Evolutionary conservation across 208 protist species (phyloP).

Genomic region (Trypanosoma scelopori): DNA sequence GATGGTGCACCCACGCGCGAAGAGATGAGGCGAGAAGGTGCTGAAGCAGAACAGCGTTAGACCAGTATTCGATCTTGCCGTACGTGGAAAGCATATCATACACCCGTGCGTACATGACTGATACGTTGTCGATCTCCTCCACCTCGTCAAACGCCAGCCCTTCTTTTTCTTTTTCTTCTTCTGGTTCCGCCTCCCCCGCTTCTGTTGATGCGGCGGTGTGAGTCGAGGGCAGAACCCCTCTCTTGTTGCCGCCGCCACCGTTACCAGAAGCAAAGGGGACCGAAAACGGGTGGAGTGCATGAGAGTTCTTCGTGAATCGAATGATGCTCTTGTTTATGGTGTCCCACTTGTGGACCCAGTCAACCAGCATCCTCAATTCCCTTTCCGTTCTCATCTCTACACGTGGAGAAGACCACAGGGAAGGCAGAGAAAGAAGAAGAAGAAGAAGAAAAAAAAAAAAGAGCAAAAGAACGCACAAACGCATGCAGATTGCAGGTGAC

Average conservation of each 20-base stretch:
- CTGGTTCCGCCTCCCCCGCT: neutral
- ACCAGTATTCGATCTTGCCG: constrained; percentile 22
- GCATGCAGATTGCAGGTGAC: neutral
- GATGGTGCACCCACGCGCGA: constrained; percentile 47
- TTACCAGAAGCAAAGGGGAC: neutral
- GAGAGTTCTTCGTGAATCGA: constrained; percentile 13
- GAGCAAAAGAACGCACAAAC: neutral
- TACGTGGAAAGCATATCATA: constrained; percentile 27
- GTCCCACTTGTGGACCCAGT: constrained; percentile 23
- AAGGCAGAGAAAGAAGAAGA: constrained; percentile 20
- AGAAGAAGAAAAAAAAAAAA: constrained; percentile 6
- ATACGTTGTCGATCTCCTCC: constrained; percentile 15
- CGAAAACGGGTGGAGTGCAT: constrained; percentile 20
- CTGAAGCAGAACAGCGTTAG: constrained; percentile 24
- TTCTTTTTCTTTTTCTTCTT: neutral
- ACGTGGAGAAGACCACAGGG: constrained; percentile 22
- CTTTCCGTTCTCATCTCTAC: constrained; percentile 5
- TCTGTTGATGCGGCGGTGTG: too few relatives aligned
- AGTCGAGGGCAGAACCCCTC: neutral
- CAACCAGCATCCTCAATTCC: constrained; percentile 11
- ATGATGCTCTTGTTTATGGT: constrained; percentile 21
- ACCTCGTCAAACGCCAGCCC: neutral
- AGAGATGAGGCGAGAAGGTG: constrained; percentile 45
- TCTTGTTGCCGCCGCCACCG: neutral
- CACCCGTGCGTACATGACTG: constrained; percentile 18